Conservation (phyloP, 2,329 filamentous ascomycete species). For the Plenodomus tracheiphilus region DNA sequence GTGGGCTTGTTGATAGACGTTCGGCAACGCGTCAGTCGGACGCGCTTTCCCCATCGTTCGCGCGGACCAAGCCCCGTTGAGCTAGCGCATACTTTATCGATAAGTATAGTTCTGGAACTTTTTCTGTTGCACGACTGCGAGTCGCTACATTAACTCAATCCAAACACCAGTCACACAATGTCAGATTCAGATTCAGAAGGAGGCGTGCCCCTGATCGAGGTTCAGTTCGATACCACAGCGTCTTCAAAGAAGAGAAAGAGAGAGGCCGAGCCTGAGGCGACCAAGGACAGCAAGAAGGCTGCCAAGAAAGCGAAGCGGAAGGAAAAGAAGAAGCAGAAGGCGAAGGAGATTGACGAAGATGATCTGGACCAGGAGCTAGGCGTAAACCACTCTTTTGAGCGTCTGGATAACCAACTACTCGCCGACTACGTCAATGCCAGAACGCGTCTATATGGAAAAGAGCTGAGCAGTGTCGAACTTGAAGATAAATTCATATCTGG, state of each 20-base stretch:
- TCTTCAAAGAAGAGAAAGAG: constrained; percentile 50
- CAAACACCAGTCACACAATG: constrained; percentile 42
- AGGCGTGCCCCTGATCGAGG: constrained; percentile 51
- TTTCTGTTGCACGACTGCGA: constrained; percentile 19
- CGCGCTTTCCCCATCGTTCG: constrained; percentile 15
- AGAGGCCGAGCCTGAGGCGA: constrained; percentile 33
- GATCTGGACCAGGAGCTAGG: constrained; percentile 53
- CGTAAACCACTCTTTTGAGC: constrained; percentile 77
- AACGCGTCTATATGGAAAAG: constrained; percentile 74
- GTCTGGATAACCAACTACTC: constrained; percentile 80
- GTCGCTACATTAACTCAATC: constrained; percentile 17
- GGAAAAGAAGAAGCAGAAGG: constrained; percentile 61
- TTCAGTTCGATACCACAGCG: constrained; percentile 39
- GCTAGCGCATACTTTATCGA: constrained; percentile 31
- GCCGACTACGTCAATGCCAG: constrained; percentile 85
- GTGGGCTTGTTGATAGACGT: constrained; percentile 25
- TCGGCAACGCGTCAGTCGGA: constrained; percentile 23
- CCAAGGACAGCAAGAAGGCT: constrained; percentile 40
- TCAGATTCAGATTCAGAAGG: constrained; percentile 50
- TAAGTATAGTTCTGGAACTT: constrained; percentile 29
- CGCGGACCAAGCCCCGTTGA: constrained; percentile 3
- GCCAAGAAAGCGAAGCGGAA: constrained; percentile 48
- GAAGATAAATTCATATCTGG: constrained; percentile 80
- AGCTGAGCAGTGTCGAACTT: constrained; percentile 81
- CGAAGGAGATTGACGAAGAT: constrained; percentile 67